Base-by-base conservation (phyloP, 352 stramenopile genomes). In the Phytopythium sindhum region DNA sequence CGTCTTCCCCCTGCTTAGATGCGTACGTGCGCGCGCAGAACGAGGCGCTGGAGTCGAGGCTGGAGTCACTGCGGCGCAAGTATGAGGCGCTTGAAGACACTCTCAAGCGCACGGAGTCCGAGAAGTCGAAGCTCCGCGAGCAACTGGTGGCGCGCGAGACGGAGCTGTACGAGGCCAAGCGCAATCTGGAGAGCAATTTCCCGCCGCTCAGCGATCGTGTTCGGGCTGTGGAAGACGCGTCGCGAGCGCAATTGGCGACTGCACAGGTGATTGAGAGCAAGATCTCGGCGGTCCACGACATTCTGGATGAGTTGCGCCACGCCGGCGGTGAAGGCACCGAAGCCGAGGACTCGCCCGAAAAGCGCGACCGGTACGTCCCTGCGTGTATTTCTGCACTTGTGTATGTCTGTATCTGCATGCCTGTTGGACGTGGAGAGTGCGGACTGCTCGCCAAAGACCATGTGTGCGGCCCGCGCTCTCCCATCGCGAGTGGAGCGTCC, bases 261-360 rank as follows among this genome's bases (percentile, higher is more conserved):
- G 73, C 65, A 0, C 65, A 72, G n/a, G 51, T 79, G n/a, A 74
- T 91, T 6, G 77, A 89, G 63, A 62, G 68, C 44, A 83, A 86
- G 54, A 73, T 91, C 21, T 81, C 76, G 44, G 58, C 63, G 17
- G 70, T 90, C n/a, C 74, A 89, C 60, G 79, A 87, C n/a, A 70
- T 83, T 29, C 67, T 90, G 56, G 75, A 90, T 17, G 83, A 89
- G 17, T 66, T 90, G 10, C 74, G 79, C 11, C 69, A 84, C 24
- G 64, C 57, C 11, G 72, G 67, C 0, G 77, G 73, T 1, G 80
- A 90, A 54, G 66, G 74, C 26, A 91, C 78, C 1, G 78, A 88
- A 60, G 63, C 63, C 0, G 78, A 89, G 53, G 75, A 86, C 53
- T 89, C 80, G 23, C 77, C 75, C 7, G 63, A 80, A 28, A 83